phyloP scores from a whole-genome alignment of 2,329 filamentous ascomycete species.

The Penicillium capsulatum region DNA sequence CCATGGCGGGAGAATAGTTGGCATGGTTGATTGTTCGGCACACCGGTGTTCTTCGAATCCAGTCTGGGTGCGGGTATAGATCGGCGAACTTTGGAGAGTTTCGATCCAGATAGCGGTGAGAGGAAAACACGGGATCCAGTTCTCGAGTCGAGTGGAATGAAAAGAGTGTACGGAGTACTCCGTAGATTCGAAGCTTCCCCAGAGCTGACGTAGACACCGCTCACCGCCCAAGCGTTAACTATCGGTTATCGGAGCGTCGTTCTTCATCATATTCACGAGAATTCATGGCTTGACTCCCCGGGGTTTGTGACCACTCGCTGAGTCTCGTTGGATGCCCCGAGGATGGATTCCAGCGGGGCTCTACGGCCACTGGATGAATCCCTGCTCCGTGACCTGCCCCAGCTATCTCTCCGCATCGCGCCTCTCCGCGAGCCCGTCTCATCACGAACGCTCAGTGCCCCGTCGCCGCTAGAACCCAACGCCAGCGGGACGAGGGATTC shows the following conservation, averaged over 20 bases:
- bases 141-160: no score
- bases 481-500: conserved; percentile 33
- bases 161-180: no score
- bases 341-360: conserved; percentile 32
- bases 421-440: conserved; percentile 47
- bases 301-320: no score
- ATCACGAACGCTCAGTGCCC: conserved; percentile 38
- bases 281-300: no score
- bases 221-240: conserved; percentile 2
- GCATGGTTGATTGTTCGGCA: conserved; percentile 15
- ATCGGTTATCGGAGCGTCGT: background rate
- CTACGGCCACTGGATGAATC: conserved; percentile 41
- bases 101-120: background rate
- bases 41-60: background rate
- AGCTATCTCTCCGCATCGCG: conserved; percentile 45
- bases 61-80: background rate
- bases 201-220: conserved; percentile 1
- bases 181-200: no score
- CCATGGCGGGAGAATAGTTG: conserved; percentile 57
- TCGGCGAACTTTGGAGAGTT: background rate
- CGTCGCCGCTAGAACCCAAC: conserved; percentile 46
- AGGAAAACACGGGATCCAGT: no score
- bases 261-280: no score
- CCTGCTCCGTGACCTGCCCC: conserved; percentile 40
- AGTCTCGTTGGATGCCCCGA: conserved; percentile 9